Evolutionary conservation across 768 basidiomycete species (phyloP).

Genomic region (Pholiota microspora): DNA sequence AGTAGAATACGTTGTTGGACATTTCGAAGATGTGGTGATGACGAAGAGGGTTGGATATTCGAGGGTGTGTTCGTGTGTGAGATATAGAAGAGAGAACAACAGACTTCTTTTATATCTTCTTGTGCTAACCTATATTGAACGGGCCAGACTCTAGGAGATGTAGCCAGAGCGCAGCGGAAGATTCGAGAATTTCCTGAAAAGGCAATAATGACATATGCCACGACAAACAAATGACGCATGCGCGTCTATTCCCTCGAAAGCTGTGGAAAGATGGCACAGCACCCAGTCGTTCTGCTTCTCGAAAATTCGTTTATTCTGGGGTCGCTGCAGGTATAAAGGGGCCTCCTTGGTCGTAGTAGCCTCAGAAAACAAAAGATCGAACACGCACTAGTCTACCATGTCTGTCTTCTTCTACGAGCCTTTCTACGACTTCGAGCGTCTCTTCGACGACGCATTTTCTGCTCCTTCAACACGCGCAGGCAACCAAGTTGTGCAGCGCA

Average conservation of each 20-base stretch:
- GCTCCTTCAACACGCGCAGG: constrained; percentile 1
- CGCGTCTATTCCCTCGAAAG: not conserved
- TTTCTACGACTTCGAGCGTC: constrained; percentile 41
- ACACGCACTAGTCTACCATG: constrained; percentile 7
- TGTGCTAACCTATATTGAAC: not conserved
- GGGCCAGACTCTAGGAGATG: not conserved
- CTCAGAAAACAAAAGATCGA: not conserved
- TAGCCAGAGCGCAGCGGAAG: not conserved
- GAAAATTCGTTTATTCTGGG: not conserved
- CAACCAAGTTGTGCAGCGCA: not conserved
- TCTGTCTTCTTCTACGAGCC: constrained; percentile 21
- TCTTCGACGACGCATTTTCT: constrained; percentile 37
- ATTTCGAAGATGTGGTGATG: constrained; percentile 12
- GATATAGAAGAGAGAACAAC: too few relatives aligned
- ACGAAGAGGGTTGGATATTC: too few relatives aligned
- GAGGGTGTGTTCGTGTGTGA: too few relatives aligned
- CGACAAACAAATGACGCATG: not conserved
- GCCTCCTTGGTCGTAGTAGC: not conserved
- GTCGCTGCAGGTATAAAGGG: not conserved
- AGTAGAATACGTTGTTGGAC: constrained; percentile 33
- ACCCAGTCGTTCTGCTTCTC: not conserved
- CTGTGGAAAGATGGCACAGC: not conserved
- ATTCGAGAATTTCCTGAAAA: not conserved
- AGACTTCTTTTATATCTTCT: not conserved
- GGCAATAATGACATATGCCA: not conserved